These are phyloP conservation scores for Ceratorhiza oryzae-sativae DNA, from an alignment of 1,284 basidiomycete species.

Conservation along the genomic window DNA sequence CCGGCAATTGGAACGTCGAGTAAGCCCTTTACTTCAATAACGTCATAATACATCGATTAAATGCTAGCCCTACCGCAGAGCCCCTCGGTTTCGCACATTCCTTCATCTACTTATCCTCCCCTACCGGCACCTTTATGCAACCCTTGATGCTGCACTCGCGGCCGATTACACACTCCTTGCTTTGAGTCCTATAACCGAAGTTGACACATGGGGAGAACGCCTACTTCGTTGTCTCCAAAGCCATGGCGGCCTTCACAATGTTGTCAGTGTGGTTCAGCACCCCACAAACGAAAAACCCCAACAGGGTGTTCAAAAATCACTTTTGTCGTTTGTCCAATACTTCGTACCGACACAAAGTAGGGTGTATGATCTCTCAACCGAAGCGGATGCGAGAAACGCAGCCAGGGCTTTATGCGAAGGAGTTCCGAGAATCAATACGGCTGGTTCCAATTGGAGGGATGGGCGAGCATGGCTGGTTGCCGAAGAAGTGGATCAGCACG, in stretches of 20 bases:
- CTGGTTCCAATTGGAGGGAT: slow-evolving; percentile 81
- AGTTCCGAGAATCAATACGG: slow-evolving; percentile 56
- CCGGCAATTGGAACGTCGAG: slow-evolving; percentile 72
- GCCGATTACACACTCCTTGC: slow-evolving; percentile 92
- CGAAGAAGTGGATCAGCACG: slow-evolving; percentile 69
- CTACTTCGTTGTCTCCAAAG: slow-evolving; percentile 87
- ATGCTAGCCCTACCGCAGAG: slow-evolving; percentile 55
- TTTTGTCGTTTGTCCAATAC: slow-evolving; percentile 92
- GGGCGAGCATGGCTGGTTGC: slow-evolving; percentile 81
- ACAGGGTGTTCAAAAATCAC: slow-evolving; percentile 75
- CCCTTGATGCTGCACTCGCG: slow-evolving; percentile 86
- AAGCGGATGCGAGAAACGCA: slow-evolving; percentile 73
- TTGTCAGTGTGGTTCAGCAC: slow-evolving; percentile 61
- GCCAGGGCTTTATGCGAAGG: slow-evolving; percentile 81
- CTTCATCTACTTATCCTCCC: slow-evolving; percentile 84
- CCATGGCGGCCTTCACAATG: slow-evolving; percentile 72
- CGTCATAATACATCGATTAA: not conserved
- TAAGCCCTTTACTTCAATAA: slow-evolving; percentile 51
- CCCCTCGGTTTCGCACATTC: slow-evolving; percentile 86
- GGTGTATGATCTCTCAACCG: slow-evolving; percentile 65
- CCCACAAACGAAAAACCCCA: slow-evolving; percentile 53
- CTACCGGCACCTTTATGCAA: slow-evolving; percentile 74
- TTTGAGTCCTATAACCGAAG: slow-evolving; percentile 82
- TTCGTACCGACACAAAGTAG: slow-evolving; percentile 86
- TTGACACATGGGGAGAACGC: slow-evolving; percentile 86